These are phyloP conservation scores for Zymoseptoria brevis DNA, from an alignment of 2,329 filamentous ascomycete genomes.

Conservation along the genomic window DNA sequence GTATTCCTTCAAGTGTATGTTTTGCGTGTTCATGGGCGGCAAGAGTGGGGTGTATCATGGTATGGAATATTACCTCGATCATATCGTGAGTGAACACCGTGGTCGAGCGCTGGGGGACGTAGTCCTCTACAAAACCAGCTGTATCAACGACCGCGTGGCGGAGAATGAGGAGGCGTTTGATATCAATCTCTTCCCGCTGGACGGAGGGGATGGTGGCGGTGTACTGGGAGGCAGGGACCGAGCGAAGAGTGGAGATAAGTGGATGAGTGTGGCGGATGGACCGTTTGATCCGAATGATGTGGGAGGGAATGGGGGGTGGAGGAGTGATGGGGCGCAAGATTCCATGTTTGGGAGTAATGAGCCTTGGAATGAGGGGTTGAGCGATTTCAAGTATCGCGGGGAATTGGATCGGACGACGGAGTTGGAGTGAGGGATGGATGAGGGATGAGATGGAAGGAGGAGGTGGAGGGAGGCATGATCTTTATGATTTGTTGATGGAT, in stretches of 20 bases:
- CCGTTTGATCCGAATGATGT: slow-evolving; percentile 10
- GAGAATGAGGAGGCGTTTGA: slow-evolving; percentile 39
- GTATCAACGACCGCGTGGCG: slow-evolving; percentile 36
- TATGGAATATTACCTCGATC: slow-evolving; percentile 37
- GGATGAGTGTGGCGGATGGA: background rate
- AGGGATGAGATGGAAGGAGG: too few species aligned
- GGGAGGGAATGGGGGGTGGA: background rate
- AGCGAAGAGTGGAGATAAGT: background rate
- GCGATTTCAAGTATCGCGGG: slow-evolving; percentile 25
- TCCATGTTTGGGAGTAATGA: slow-evolving; percentile 21
- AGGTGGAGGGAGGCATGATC: background rate
- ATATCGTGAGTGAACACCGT: slow-evolving; percentile 34
- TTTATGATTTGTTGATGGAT: background rate
- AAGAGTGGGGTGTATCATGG: slow-evolving; percentile 33
- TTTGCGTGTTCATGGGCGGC: slow-evolving; percentile 35
- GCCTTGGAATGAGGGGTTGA: slow-evolving; percentile 28
- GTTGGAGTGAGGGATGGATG: slow-evolving; percentile 15
- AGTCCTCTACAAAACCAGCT: slow-evolving; percentile 36
- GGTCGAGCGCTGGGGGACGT: slow-evolving; percentile 28
- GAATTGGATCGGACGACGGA: slow-evolving; percentile 19
- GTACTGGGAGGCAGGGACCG: background rate
- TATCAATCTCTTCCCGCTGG: slow-evolving; percentile 37
- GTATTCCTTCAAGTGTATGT: slow-evolving; percentile 39
- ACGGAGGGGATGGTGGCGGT: slow-evolving; percentile 1
- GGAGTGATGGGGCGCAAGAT: slow-evolving; percentile 22